A percentile compares a stretch with the other conserved stretches of the same genome.
These are phyloP conservation scores for Tolypocladium tundrense DNA, from an alignment of 2,329 filamentous ascomycete species.

Conservation along the genomic window DNA sequence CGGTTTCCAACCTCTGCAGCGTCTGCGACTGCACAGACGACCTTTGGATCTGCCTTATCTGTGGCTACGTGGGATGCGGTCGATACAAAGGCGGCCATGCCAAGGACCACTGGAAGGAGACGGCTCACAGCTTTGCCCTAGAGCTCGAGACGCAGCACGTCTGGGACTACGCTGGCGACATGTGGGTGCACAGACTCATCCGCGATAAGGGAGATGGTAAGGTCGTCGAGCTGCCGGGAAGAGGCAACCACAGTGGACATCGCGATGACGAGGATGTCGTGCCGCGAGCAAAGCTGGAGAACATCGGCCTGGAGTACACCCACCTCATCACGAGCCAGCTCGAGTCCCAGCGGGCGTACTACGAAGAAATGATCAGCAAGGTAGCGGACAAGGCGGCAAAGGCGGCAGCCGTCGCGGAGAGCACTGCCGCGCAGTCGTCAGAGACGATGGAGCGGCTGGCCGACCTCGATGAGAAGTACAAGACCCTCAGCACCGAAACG, in stretches of 20 bases:
- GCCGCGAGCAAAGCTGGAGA: conserved; percentile 57
- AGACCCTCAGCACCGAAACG: conserved; percentile 42
- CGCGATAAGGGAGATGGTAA: conserved; percentile 90
- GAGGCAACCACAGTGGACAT: conserved; percentile 22
- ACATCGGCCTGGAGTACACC: conserved; percentile 87
- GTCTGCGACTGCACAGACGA: conserved; percentile 73
- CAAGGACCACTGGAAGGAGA: conserved; percentile 86
- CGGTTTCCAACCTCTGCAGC: conserved; percentile 61
- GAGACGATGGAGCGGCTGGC: conserved; percentile 39
- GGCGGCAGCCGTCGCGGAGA: conserved; percentile 57
- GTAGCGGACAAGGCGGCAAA: conserved; percentile 80
- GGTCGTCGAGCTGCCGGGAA: conserved; percentile 74
- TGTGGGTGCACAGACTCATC: conserved; percentile 91
- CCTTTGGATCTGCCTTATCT: conserved; percentile 92
- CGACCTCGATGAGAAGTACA: conserved; percentile 33
- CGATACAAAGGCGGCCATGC: conserved; percentile 90
- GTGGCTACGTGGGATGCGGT: conserved; percentile 85
- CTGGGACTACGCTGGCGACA: conserved; percentile 95
- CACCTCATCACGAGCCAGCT: conserved; percentile 88
- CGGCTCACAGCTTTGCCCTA: conserved; percentile 82
- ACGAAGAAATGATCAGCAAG: conserved; percentile 83
- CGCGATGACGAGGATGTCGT: conserved; percentile 54
- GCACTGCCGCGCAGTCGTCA: conserved; percentile 41
- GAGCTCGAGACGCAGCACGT: conserved; percentile 91
- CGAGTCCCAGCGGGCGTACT: conserved; percentile 86